A percentile compares a stretch with the other conserved stretches of the same genome.
These are phyloP conservation scores for Leccinum obscurum DNA, from an alignment of 768 basidiomycete species.

Conservation along the genomic window DNA sequence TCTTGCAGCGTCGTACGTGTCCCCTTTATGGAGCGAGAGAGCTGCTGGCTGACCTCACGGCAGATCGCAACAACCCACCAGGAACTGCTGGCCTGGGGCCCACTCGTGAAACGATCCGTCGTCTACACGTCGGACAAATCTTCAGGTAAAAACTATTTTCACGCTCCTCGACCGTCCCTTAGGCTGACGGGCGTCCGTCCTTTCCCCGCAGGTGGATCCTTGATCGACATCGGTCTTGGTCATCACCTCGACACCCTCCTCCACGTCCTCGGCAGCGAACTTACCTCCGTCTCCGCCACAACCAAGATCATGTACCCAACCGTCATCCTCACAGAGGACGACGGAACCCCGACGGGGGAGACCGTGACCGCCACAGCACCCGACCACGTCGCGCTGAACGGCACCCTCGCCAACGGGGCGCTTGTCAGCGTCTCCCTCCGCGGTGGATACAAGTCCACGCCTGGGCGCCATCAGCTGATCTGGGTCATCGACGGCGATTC, in stretches of 20 bases:
- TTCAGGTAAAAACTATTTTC: background rate
- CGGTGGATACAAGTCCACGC: slow-evolving; percentile 10
- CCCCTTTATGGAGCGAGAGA: background rate
- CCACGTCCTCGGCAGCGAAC: slow-evolving; percentile 7
- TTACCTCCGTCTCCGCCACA: slow-evolving; percentile 5
- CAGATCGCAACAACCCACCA: slow-evolving; percentile 6
- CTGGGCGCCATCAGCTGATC: slow-evolving; percentile 10
- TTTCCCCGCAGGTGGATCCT: background rate
- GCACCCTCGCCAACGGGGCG: slow-evolving; percentile 9
- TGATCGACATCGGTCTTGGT: slow-evolving; percentile 5
- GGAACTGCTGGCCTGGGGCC: slow-evolving; percentile 1
- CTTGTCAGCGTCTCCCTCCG: slow-evolving; percentile 3
- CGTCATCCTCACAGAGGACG: slow-evolving; percentile 2
- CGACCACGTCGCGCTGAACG: slow-evolving; percentile 8
- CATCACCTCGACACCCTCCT: slow-evolving; percentile 8
- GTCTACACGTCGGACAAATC: slow-evolving; percentile 2
- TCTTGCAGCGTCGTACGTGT: slow-evolving; percentile 12
- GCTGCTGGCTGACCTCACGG: background rate
- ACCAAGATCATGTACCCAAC: slow-evolving; percentile 7
- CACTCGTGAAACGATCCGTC: background rate
- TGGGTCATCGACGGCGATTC: slow-evolving; percentile 14
- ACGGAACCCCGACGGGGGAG: slow-evolving; percentile 8
- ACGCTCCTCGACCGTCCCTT: background rate
- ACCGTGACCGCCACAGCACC: slow-evolving; percentile 2
- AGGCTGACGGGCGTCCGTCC: background rate